Base-by-base conservation (phyloP, 192 early-diverging fungal genomes). In the Haplosporangium gracile region DNA sequence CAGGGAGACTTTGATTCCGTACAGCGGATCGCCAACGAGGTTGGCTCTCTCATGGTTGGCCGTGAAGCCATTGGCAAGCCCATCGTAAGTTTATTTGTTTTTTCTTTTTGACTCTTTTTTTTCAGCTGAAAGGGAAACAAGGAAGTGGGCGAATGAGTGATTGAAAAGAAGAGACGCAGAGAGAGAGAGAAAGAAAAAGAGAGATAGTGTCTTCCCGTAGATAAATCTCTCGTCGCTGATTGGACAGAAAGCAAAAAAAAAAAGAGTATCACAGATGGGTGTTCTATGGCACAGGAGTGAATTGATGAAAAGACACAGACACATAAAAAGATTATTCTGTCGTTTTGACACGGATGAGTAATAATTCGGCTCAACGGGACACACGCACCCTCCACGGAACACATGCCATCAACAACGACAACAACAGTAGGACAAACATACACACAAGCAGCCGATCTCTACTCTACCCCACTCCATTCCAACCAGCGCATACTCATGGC, bases 1-100 rank as follows among this genome's bases (percentile, higher is more conserved):
- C 91, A 93, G 9, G 98, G 97, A 65, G 98, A 99, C 89, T 99
- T 98, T 89, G 96, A 97, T 70, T 97, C 98, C 15, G 98, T 99
- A 22, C 90, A 97, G 80, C 92, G 97, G 65, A 98, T 99, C 74
- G 97, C 98, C 9, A 94, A 91, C 68, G 98, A 99, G 82, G 95
- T 98, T 51, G 98, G 97, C 10, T 93, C 93, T 9, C 87, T 97
- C 69, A 95, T 94, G 90, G 93, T 91, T n/a, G 96, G 95, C 32
- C 91, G 98, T 77, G 93, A 95, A 32, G 91, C 93, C 39, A 90
- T 93, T 73, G 96, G 95, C 45, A 89, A 93, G 77, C 97, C 97
- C 13, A 95, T 97, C 94, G 93, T 95, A 91, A 90, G 91, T 72
- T 32, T 49, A 39, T 18, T 26, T n/a, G n/a, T n/a, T n/a, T n/a